A percentile compares a stretch with the other conserved stretches of the same genome.
These are phyloP conservation scores for Leccinum subtestaceum DNA, from an alignment of 768 basidiomycete species.

Conservation along the genomic window DNA sequence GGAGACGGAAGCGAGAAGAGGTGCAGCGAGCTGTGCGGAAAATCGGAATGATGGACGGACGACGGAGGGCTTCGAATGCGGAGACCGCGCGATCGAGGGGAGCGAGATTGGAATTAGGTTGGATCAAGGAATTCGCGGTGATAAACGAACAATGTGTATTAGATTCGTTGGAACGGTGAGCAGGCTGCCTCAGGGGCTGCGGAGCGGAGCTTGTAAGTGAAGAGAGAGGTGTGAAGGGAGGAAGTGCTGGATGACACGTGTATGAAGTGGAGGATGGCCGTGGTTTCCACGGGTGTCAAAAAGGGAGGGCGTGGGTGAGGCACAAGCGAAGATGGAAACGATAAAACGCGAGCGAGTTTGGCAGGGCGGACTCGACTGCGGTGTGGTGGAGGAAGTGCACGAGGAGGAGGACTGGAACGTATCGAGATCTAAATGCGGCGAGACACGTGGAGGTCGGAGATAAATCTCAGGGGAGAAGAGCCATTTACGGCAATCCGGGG, in stretches of 20 bases:
- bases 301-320: background rate
- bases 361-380: slow-evolving; percentile 21
- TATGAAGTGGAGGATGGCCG: slow-evolving; percentile 9
- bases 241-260: slow-evolving; percentile 23
- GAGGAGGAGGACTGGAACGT: slow-evolving; percentile 6
- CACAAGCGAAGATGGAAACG: slow-evolving; percentile 12
- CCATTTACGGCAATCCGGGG: slow-evolving; percentile 29
- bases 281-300: slow-evolving; percentile 24
- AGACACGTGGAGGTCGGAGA: slow-evolving; percentile 30
- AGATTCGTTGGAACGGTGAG: slow-evolving; percentile 5
- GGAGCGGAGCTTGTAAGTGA: slow-evolving; percentile 20
- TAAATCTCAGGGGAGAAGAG: slow-evolving; percentile 23
- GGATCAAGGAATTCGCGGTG: slow-evolving; percentile 14
- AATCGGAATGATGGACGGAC: slow-evolving; percentile 17
- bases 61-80: slow-evolving; percentile 13
- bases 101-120: slow-evolving; percentile 25
- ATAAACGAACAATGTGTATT: slow-evolving; percentile 9
- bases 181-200: slow-evolving; percentile 3
- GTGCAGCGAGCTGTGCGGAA: slow-evolving; percentile 17
- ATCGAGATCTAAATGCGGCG: slow-evolving; percentile 23
- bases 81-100: slow-evolving; percentile 24
- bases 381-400: slow-evolving; percentile 11
- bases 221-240: slow-evolving; percentile 17
- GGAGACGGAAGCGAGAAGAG: background rate
- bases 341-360: background rate